phyloP scores from a whole-genome alignment of 352 stramenopile species.

The Phytophthora parvispora region DNA sequence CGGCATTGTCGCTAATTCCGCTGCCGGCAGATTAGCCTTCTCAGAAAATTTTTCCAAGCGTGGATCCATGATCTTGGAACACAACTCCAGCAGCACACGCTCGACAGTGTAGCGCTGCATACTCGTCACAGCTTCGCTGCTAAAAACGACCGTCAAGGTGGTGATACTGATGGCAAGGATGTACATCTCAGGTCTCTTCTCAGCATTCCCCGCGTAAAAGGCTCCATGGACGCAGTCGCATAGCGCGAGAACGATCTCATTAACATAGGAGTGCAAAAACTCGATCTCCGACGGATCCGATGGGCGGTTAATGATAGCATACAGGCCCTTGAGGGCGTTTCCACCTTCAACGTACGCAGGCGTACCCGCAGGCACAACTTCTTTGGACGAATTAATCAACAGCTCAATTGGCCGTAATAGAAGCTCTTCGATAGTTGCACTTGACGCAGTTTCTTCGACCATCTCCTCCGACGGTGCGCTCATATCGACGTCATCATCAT shows the following conservation, averaged over 20 bases:
- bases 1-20: conserved; percentile 50
- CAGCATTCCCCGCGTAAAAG: conserved; percentile 68
- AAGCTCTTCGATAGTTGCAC: conserved; percentile 56
- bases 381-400: conserved; percentile 68
- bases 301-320: conserved; percentile 77
- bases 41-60: conserved; percentile 70
- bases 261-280: conserved; percentile 83
- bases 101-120: conserved; percentile 85
- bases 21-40: conserved; percentile 45
- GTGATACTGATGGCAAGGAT: conserved; percentile 82
- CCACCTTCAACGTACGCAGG: conserved; percentile 68
- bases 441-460: conserved; percentile 18
- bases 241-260: conserved; percentile 79
- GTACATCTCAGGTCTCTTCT: conserved; percentile 74
- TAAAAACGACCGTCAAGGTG: conserved; percentile 71
- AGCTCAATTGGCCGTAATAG: conserved; percentile 74
- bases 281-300: conserved; percentile 63
- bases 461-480: conserved; percentile 25
- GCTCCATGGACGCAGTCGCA: conserved; percentile 82
- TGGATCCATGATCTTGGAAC: conserved; percentile 79
- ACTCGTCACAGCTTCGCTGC: conserved; percentile 60
- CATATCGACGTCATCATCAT: conserved; percentile 76
- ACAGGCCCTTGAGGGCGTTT: conserved; percentile 84
- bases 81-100: conserved; percentile 79
- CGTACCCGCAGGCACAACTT: conserved; percentile 71